Evolutionary conservation across 257 asterid genomes (phyloP).

Genomic region (Lavandula angustifolia): DNA sequence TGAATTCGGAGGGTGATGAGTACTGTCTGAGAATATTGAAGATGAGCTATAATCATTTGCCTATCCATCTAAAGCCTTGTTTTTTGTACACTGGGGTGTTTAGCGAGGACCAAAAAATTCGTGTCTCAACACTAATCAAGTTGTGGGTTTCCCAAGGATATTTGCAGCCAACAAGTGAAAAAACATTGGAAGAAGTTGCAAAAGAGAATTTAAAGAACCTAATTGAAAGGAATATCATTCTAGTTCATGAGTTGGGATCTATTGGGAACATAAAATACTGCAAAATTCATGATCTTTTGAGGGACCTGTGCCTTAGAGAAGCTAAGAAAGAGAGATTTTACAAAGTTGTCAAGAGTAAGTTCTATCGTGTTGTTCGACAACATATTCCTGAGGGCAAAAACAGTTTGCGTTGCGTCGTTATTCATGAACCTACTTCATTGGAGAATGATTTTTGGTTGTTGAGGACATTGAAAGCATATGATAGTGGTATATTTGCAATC

Average conservation of each 20-base stretch:
- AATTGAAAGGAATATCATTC: too few species aligned
- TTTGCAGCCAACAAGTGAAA: neutral
- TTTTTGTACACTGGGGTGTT: slow-evolving; percentile 3
- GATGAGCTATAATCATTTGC: slow-evolving; percentile 17
- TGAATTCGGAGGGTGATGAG: slow-evolving; percentile 4
- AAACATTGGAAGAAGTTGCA: neutral
- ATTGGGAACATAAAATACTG: too few species aligned
- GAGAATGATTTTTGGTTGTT: neutral
- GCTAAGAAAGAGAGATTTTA: neutral
- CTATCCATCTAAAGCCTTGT: slow-evolving; percentile 11
- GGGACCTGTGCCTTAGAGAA: slow-evolving; percentile 23
- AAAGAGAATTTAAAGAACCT: neutral
- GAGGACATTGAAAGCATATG: neutral
- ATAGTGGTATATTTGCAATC: neutral
- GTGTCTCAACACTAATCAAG: too few species aligned
- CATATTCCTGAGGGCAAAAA: neutral
- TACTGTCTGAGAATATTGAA: neutral
- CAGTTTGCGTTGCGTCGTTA: slow-evolving; percentile 8
- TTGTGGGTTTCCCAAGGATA: neutral
- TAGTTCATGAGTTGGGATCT: too few species aligned
- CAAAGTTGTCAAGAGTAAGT: too few species aligned
- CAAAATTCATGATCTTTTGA: too few species aligned
- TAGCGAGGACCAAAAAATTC: neutral
- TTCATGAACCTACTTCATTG: neutral
- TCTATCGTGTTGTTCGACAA: neutral